phyloP scores from a whole-genome alignment of 495 filamentous ascomycete species.

The Glarea lozoyensis region DNA sequence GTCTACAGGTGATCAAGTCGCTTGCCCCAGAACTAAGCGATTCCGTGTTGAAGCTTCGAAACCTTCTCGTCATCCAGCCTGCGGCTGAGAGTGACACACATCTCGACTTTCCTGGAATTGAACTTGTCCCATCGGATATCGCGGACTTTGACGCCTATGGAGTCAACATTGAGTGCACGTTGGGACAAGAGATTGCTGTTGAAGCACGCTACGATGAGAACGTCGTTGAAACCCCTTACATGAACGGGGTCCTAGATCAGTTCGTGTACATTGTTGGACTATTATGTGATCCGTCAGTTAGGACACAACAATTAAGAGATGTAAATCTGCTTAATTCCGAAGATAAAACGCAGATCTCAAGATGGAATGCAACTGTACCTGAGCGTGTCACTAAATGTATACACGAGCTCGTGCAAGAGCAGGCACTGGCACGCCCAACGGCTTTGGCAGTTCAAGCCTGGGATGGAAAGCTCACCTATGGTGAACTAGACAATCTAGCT shows the following conservation, averaged over 20 bases:
- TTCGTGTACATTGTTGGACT: neutral
- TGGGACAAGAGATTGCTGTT: neutral
- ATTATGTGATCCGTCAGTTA: neutral
- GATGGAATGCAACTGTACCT: neutral
- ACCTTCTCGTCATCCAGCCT: neutral
- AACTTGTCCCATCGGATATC: neutral
- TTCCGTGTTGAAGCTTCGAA: neutral
- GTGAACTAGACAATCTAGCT: neutral
- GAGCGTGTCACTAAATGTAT: neutral
- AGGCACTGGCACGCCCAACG: neutral
- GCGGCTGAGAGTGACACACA: neutral
- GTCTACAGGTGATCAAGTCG: neutral
- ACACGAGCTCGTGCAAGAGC: neutral
- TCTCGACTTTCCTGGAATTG: neutral
- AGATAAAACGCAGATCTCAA: neutral
- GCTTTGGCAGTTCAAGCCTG: neutral
- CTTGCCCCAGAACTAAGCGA: neutral
- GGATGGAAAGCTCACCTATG: neutral
- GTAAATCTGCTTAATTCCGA: neutral
- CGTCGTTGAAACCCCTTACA: neutral
- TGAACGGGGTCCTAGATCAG: neutral
- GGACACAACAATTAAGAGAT: neutral
- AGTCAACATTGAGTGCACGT: neutral
- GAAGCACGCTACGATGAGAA: neutral
- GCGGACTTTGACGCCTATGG: neutral